These are phyloP conservation scores for Poteriospumella lacustris DNA, from an alignment of 108 stramenopile species.

Conservation along the genomic window DNA sequence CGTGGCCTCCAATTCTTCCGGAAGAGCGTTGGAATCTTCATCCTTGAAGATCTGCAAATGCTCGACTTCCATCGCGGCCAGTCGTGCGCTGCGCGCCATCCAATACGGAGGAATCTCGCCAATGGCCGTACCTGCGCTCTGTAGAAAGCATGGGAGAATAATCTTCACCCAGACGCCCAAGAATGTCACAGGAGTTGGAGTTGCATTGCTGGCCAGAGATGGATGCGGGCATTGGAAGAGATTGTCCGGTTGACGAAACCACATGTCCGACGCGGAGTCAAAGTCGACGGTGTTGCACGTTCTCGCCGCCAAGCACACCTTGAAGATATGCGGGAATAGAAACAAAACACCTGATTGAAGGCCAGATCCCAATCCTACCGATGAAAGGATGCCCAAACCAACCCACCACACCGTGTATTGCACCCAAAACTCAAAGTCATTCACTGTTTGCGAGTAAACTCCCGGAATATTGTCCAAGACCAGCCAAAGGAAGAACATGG, in stretches of 20 bases:
- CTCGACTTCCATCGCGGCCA: conserved; percentile 11
- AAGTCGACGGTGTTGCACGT: conserved; percentile 38
- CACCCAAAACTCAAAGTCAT: conserved; percentile 23
- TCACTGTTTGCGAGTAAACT: conserved; percentile 25
- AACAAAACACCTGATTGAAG: conserved; percentile 56
- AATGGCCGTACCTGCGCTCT: conserved; percentile 57
- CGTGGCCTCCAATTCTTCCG: conserved; percentile 11
- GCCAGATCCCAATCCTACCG: conserved; percentile 55
- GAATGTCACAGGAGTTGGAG: conserved; percentile 17
- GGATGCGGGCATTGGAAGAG: conserved; percentile 42
- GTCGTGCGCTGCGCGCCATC: conserved; percentile 47
- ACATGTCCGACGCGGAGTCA: conserved; percentile 44
- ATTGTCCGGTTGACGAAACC: conserved; percentile 38
- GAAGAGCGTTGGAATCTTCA: too few relatives aligned
- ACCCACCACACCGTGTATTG: conserved; percentile 52
- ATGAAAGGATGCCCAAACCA: conserved; percentile 54
- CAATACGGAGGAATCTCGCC: conserved; percentile 61
- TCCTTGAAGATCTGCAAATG: not conserved
- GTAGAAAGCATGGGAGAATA: conserved; percentile 49
- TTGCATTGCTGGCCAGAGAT: not conserved
- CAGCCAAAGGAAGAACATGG: conserved; percentile 33
- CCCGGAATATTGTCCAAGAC: conserved; percentile 38
- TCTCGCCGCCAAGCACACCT: conserved; percentile 32
- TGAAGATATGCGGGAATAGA: conserved; percentile 59
- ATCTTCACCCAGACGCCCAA: conserved; percentile 30